A percentile compares a stretch with the other conserved stretches of the same genome.
phyloP scores from a whole-genome alignment of 805 yeast genomes.

The Lipomyces spencermartinsiae region DNA sequence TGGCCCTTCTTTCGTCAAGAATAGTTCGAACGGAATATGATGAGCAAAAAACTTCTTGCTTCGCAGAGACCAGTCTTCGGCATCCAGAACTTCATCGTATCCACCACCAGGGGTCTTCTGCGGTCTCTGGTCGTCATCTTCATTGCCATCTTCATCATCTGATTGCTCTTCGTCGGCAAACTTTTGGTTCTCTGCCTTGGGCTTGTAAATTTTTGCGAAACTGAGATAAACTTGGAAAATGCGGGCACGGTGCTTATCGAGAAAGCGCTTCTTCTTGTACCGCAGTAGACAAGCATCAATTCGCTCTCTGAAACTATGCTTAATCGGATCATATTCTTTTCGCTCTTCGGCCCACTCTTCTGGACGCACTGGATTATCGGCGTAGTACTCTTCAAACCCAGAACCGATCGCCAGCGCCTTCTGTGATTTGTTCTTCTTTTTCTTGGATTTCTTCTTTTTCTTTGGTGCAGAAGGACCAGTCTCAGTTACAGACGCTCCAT shows the following conservation, averaged over 20 bases:
- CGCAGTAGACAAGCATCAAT: slow-evolving; percentile 8
- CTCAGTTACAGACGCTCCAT: not conserved
- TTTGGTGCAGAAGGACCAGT: not conserved
- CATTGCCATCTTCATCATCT: not conserved
- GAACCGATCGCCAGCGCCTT: slow-evolving; percentile 11
- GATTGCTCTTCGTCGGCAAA: not conserved
- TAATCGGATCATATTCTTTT: slow-evolving; percentile 5
- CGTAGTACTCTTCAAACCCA: slow-evolving; percentile 19
- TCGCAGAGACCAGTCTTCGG: slow-evolving; percentile 7
- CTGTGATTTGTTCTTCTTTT: slow-evolving; percentile 12
- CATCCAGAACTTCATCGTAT: slow-evolving; percentile 10
- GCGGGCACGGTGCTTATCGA: slow-evolving; percentile 12
- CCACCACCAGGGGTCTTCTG: not conserved
- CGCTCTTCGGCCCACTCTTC: slow-evolving; percentile 12
- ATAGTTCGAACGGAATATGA: slow-evolving; percentile 5
- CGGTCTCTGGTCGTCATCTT: not conserved
- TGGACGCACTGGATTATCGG: slow-evolving; percentile 19
- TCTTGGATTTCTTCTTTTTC: slow-evolving; percentile 13
- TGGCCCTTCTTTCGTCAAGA: not conserved
- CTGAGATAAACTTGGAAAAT: slow-evolving; percentile 10
- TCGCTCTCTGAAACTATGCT: slow-evolving; percentile 11
- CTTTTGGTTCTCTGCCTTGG: not conserved
- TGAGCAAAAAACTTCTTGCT: slow-evolving; percentile 11
- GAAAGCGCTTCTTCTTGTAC: slow-evolving; percentile 11
- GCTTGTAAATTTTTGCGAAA: slow-evolving; percentile 13